Base-by-base conservation (phyloP, 139 green algal species). In the Chlamydomonas incerta region DNA sequence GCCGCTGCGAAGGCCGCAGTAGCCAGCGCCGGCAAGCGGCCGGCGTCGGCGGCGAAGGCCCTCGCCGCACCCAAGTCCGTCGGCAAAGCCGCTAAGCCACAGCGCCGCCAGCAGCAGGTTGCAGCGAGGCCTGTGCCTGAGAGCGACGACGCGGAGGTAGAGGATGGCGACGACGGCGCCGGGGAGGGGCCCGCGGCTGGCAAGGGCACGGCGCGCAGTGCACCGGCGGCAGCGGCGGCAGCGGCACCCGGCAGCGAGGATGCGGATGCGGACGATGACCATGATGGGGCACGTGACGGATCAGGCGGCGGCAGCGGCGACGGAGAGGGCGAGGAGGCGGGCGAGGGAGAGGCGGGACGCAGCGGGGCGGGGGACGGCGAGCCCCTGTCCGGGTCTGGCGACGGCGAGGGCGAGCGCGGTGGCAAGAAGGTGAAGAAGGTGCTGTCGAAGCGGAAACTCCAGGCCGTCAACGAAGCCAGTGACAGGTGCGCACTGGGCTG, bases 381-480 rank as follows among this genome's bases (percentile, higher is more conserved):
- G 23, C 52, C 74, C 52, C 21, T 34, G 26, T 29, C 28, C 2
- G 28, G 24, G 20, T 37, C 21, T 23, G 63, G 33, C 14, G 63
- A 75, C 63, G 33, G 11, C 11, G 66, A 68, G 52, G 52, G 34
- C 24, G 52, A 58, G 11, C 35, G 58, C 60, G 55, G 50, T 11
- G 80, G 80, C 31, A 62, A 26, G 47, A 90, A 85, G 55, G 31
- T 71, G 11, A 89, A 87, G n/a, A 94, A 94, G 79, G 74, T 92
- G 65, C 87, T 94, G 55, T 68, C 72, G 28, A 68, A 74, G 37
- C 66, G 93, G 68, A 91, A 92, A 72, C 60, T 95, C 35, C 37
- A 79, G 80, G 82, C 88, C 57, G 46, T 93, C n/a, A 93, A 94
- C 20, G 72, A 91, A 50, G 80, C 90, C n/a, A 81, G 88, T 23